Base-by-base conservation (phyloP, 2,329 filamentous ascomycete genomes). In the Falciphora oryzae region DNA sequence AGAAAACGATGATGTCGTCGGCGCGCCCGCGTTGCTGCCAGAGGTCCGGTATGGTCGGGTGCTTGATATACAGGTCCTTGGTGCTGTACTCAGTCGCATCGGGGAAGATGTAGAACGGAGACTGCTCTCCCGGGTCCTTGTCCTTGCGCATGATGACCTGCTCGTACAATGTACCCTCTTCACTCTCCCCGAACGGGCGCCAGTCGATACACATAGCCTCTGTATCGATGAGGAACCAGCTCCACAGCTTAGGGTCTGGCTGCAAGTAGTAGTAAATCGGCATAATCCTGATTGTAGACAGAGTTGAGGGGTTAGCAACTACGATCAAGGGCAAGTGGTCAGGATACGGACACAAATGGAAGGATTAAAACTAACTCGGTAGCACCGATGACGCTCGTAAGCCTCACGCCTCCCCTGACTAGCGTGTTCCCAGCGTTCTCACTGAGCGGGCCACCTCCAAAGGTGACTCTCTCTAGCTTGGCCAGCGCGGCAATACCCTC, bases 1-100 rank as follows among this genome's bases (percentile, higher is more conserved):
- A 78, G 50, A 84, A 77, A 18, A 83, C 80, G 22, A 83, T 78
- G 59, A 83, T 72, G 66, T 81, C 78, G 65, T 83, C 81, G 0
- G 71, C 66, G n/a, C 76, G 70, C 29, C 75, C 73, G 16, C 70
- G 67, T 61, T 74, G 73, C 29, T 71, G 65, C 75, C 75, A 81
- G 65, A 76, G 71, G 57, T 78, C 67, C 0, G 73, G 72, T 3
- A 75, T 63, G 0, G 73, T 75, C 0, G 78, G 78, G 62, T 81
- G 78, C 14, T 68, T 72, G 50, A 61, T 69, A 69, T 76, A 82
- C 22, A 83, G 67, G 63, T 84, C 82, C 56, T 77, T 78, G 8
- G 77, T 81, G 10, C 75, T 72, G 68, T 74, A 81, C 66, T 81
- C 77, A 4, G 76, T 64, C 1, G 73, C 58, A 0, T 77, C 71